Evolutionary conservation across 306 rosid species (phyloP).

Genomic region (Senna siamea): DNA sequence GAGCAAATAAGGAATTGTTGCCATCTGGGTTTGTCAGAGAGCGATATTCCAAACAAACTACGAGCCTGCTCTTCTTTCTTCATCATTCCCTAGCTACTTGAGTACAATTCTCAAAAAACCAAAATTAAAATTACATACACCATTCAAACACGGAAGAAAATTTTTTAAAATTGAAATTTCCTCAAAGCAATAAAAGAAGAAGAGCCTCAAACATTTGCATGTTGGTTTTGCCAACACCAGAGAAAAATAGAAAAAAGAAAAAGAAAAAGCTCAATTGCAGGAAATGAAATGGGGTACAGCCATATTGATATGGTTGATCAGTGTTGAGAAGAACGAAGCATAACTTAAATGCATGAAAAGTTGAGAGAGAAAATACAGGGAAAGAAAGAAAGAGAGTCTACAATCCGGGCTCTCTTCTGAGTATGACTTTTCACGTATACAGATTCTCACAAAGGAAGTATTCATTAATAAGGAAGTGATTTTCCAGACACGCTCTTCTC

Average conservation of each 20-base stretch:
- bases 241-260: not conserved
- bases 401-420: too few species aligned
- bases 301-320: slow-evolving; percentile 27
- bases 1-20: slow-evolving; percentile 94
- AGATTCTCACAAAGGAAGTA: slow-evolving; percentile 26
- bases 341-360: slow-evolving; percentile 35
- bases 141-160: too few species aligned
- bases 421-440: not conserved
- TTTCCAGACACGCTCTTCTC: slow-evolving; percentile 13
- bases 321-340: slow-evolving; percentile 7
- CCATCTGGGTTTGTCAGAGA: slow-evolving; percentile 86
- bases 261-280: not conserved
- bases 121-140: too few species aligned
- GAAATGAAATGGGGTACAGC: slow-evolving; percentile 6
- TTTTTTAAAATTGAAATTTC: not conserved
- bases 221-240: slow-evolving; percentile 46
- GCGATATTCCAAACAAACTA: slow-evolving; percentile 88
- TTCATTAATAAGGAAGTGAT: slow-evolving; percentile 12
- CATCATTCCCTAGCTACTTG: slow-evolving; percentile 42
- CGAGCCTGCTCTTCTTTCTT: slow-evolving; percentile 82
- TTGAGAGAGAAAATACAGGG: slow-evolving; percentile 42
- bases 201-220: slow-evolving; percentile 48
- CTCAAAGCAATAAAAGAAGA: slow-evolving; percentile 11
- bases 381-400: slow-evolving; percentile 13
- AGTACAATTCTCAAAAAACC: slow-evolving; percentile 7